These are phyloP conservation scores for Miscanthus lutarioriparius DNA, from an alignment of 176 grass and related monocot genomes.

Conservation along the genomic window DNA sequence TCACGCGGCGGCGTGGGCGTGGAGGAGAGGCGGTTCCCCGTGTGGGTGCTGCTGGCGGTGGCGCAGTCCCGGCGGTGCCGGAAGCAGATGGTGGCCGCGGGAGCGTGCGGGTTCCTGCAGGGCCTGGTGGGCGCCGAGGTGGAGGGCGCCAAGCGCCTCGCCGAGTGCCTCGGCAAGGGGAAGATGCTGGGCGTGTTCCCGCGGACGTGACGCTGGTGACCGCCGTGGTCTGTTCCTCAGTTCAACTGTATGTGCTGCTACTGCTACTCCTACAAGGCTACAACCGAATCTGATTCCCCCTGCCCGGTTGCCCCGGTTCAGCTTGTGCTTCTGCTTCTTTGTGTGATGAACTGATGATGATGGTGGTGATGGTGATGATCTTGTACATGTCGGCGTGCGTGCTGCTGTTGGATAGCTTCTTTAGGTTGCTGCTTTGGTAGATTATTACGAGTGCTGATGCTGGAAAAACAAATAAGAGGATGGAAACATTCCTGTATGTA, in stretches of 20 bases:
- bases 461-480: slow-evolving; percentile 30
- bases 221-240: no score
- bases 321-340: background rate
- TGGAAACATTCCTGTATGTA: background rate
- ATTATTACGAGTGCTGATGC: slow-evolving; percentile 14
- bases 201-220: slow-evolving; percentile 38
- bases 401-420: slow-evolving; percentile 25
- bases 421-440: slow-evolving; percentile 19
- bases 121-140: slow-evolving; percentile 54
- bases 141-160: slow-evolving; percentile 77
- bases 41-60: slow-evolving; percentile 54
- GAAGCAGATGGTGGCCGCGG: slow-evolving; percentile 83
- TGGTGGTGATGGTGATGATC: background rate
- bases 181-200: slow-evolving; percentile 90
- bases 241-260: background rate
- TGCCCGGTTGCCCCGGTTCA: no score
- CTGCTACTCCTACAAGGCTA: background rate
- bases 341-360: background rate
- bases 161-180: slow-evolving; percentile 67
- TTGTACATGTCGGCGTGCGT: slow-evolving; percentile 31
- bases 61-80: slow-evolving; percentile 62
- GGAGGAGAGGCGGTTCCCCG: slow-evolving; percentile 38
- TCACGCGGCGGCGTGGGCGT: no score
- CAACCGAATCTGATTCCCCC: no score
- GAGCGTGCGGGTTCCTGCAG: slow-evolving; percentile 76